Percentiles rank a stretch among this genome's conserved stretches.
Evolutionary conservation across 108 stramenopile genomes (phyloP).

Genomic region (Cyclotella choctawhatcheeana): DNA sequence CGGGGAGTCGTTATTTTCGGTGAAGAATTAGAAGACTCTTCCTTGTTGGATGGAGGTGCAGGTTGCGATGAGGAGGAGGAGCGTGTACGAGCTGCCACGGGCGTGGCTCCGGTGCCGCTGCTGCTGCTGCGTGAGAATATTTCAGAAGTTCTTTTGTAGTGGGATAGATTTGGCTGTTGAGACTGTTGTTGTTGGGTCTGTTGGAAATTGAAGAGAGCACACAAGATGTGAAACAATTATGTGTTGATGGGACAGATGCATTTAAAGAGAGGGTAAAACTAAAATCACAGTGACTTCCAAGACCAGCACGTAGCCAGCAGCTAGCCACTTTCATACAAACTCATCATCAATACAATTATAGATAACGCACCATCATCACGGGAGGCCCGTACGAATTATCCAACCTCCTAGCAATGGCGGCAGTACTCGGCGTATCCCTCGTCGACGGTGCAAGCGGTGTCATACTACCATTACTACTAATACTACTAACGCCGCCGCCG

Average conservation of each 20-base stretch:
- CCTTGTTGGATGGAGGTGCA: neutral
- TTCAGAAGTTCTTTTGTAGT: slow-evolving; percentile 15
- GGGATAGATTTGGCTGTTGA: neutral
- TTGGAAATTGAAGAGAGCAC: neutral
- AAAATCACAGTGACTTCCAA: no score
- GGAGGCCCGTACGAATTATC: slow-evolving; percentile 12
- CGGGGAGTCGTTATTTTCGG: neutral
- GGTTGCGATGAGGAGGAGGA: neutral
- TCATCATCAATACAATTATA: no score
- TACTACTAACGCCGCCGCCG: no score
- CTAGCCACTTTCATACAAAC: no score
- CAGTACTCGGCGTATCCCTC: slow-evolving; percentile 2
- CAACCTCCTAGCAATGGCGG: slow-evolving; percentile 10
- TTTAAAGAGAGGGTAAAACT: neutral
- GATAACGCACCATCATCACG: neutral
- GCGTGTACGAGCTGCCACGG: slow-evolving; percentile 3
- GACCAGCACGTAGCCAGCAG: no score
- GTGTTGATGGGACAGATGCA: neutral
- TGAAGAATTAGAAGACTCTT: neutral
- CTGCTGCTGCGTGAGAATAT: slow-evolving; percentile 2
- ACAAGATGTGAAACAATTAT: neutral
- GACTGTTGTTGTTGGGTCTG: neutral
- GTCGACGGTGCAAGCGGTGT: neutral
- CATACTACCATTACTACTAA: neutral
- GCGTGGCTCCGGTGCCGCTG: neutral